Conservation (phyloP, 805 yeast genomes). For the Wickerhamiella cacticola region DNA sequence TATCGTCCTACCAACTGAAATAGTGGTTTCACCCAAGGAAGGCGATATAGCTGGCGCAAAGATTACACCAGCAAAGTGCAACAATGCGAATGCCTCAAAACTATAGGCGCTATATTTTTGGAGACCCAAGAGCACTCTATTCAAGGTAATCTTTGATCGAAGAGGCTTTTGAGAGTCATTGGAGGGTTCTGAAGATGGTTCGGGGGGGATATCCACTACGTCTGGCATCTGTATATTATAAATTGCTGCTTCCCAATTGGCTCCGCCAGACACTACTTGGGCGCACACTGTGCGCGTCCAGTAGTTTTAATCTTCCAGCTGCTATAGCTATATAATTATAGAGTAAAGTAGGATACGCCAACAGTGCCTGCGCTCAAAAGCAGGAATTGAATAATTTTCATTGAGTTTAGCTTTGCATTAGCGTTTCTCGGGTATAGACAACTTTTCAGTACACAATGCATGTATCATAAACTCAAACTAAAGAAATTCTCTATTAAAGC, state of each 20-base stretch:
- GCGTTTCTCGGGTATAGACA: too few species aligned
- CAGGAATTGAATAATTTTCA: too few species aligned
- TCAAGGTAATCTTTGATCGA: not conserved
- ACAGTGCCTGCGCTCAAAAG: too few species aligned
- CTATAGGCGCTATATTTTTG: slow-evolving; percentile 55
- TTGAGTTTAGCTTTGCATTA: too few species aligned
- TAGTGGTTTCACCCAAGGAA: slow-evolving; percentile 38
- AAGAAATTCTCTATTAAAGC: too few species aligned
- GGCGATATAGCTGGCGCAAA: slow-evolving; percentile 39
- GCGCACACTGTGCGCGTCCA: too few species aligned
- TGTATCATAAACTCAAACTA: too few species aligned
- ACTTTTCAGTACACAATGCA: too few species aligned
- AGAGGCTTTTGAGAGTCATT: not conserved
- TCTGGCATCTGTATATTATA: slow-evolving; percentile 1
- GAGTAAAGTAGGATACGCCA: too few species aligned
- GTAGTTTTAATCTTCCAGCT: too few species aligned
- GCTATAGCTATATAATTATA: too few species aligned
- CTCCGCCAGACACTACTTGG: too few species aligned
- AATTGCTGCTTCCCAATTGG: not conserved
- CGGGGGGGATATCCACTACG: not conserved
- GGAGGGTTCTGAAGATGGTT: not conserved
- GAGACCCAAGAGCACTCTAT: slow-evolving; percentile 12
- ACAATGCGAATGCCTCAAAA: slow-evolving; percentile 42
- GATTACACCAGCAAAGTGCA: slow-evolving; percentile 47
- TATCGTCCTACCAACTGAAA: slow-evolving; percentile 48